Base-by-base conservation (phyloP, 1,284 basidiomycete species). In the Leccinum variabile region DNA sequence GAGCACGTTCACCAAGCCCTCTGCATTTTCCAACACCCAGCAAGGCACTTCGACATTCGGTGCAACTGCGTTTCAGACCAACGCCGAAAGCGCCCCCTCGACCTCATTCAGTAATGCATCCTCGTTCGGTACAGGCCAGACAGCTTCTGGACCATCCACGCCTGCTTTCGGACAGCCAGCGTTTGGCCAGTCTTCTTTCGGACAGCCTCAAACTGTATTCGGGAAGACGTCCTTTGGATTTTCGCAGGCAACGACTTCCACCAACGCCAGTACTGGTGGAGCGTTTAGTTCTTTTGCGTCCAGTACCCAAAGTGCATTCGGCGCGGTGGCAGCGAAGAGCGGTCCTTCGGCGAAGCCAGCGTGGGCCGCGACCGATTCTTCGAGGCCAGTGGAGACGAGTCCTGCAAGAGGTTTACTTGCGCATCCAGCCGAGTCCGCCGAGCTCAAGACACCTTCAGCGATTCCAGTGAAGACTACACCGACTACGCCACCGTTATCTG, bases 181-280 rank as follows among this genome's bases (percentile, higher is more conserved):
- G 3, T 77, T 79, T 50, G 78, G 75, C 1, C 74, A 76, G 63
- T 65, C 80, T 22, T 66, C 72, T 3, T 77, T 81, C 57, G 73
- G 77, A 8, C 74, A 77, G 58, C 59, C 75, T 11, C 69, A 71
- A 18, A 73, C 75, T 54, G 39, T 63, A 25, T 72, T 75, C 25
- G 70, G 68, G 3, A 66, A 74, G 59, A 8, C 69, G 7, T 55
- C 61, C 8, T 63, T 72, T n/a, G 67, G 59, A 41, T 56, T 63
- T 25, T 35, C 54, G 8, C 52, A 62, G 9, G 57, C 50, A 33
- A 59, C 64, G 13, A 14, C 66, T 11, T 35, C 69, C 14, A 46
- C 50, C 55, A 55, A 7, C 16, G 46, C 65, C 14, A 59, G 37
- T 18, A 35, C 44, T 9, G 56, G 67, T 53, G 71, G 75, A 11